Conservation (phyloP, 148 eudicot species). For the Spergularia marina region DNA sequence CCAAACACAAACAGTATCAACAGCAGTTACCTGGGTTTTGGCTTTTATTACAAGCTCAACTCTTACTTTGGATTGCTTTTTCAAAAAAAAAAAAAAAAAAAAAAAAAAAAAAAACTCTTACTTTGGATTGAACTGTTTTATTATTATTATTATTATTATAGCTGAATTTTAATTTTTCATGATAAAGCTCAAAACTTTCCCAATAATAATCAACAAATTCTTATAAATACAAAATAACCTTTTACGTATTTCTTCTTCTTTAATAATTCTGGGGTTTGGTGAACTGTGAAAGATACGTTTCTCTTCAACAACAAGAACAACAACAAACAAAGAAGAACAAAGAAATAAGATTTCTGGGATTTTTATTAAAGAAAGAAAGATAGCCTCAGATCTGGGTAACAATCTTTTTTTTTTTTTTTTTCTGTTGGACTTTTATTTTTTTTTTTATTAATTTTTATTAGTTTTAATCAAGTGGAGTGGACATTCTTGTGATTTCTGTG, state of each 20-base stretch:
- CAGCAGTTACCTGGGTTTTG: slow-evolving; percentile 18
- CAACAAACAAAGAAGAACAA: neutral
- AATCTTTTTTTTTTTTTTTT: slow-evolving; percentile 11
- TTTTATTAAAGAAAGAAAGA: neutral
- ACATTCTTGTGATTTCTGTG: slow-evolving; percentile 30
- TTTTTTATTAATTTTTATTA: neutral
- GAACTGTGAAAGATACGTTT: slow-evolving; percentile 20
- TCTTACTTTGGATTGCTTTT: slow-evolving; percentile 8
- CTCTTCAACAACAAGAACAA: neutral
- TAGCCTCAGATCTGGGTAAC: slow-evolving; percentile 42
- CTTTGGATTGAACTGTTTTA: slow-evolving; percentile 5
- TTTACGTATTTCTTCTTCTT: neutral
- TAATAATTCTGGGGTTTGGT: slow-evolving; percentile 18
- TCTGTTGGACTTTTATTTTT: slow-evolving; percentile 15
- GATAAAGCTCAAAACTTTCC: too few species aligned
- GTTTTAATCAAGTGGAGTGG: neutral
- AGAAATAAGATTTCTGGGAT: slow-evolving; percentile 6
- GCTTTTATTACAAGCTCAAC: slow-evolving; percentile 24
- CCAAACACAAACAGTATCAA: slow-evolving; percentile 13
- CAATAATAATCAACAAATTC: too few species aligned
- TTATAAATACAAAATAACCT: too few species aligned
- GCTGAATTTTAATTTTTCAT: too few species aligned
- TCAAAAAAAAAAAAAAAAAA: too few species aligned
- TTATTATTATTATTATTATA: neutral
- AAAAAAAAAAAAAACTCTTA: too few species aligned